Conservation (phyloP, 257 asterid genomes). For the Solanum chiquidenum region DNA sequence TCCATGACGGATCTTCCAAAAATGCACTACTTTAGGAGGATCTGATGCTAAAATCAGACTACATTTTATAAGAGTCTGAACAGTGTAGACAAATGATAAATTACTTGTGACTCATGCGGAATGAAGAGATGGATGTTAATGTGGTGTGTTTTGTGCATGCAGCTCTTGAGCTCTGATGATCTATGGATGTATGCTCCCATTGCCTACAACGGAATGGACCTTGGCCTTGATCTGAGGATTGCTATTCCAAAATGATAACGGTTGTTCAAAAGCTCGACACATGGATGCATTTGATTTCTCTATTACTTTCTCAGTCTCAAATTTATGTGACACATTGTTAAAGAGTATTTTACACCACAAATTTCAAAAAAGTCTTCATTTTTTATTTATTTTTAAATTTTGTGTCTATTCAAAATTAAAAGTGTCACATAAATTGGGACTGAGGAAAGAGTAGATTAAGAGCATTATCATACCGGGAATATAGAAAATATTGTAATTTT, state of each 20-base stretch:
- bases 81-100: too few species aligned
- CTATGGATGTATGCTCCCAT: conserved; percentile 90
- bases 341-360: background rate
- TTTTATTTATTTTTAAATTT: too few species aligned
- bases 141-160: conserved; percentile 22
- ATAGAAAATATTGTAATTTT: background rate
- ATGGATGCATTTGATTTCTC: background rate
- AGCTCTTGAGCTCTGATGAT: conserved; percentile 81
- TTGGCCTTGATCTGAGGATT: conserved; percentile 40
- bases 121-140: background rate
- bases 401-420: background rate
- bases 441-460: background rate
- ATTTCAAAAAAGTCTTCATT: background rate
- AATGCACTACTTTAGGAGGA: too few species aligned
- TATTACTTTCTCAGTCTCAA: background rate
- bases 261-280: background rate
- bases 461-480: background rate
- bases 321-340: background rate
- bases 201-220: conserved; percentile 73
- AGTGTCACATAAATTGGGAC: background rate
- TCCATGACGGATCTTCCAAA: too few species aligned
- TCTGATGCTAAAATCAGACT: too few species aligned
- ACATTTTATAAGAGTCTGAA: too few species aligned
- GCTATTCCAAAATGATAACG: background rate
- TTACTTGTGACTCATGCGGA: background rate